Conservation (phyloP, 306 rosid species). For the Lathyrus oleraceus region DNA sequence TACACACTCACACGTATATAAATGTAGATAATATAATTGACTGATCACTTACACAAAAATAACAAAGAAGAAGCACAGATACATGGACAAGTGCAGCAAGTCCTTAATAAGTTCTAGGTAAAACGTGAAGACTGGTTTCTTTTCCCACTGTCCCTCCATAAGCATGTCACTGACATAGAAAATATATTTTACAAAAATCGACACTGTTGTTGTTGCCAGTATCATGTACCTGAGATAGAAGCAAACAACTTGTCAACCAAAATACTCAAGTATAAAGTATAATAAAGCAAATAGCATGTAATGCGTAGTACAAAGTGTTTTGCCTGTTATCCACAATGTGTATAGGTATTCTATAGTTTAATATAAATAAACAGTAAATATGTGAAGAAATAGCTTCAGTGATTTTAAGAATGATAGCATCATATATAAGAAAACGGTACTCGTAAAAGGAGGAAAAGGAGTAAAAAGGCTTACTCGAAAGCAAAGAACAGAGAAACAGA, state of each 20-base stretch:
- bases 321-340: background rate
- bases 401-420: background rate
- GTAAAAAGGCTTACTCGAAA: slow-evolving; percentile 77
- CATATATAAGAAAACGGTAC: too few species aligned
- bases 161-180: slow-evolving; percentile 92
- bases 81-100: slow-evolving; percentile 96
- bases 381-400: background rate
- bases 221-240: slow-evolving; percentile 91
- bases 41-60: slow-evolving; percentile 82
- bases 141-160: slow-evolving; percentile 99
- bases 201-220: slow-evolving; percentile 87
- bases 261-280: slow-evolving; percentile 5
- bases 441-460: slow-evolving; percentile 29
- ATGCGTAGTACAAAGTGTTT: background rate
- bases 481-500: slow-evolving; percentile 94
- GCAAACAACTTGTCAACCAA: slow-evolving; percentile 23
- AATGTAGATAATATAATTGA: slow-evolving; percentile 18
- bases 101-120: slow-evolving; percentile 93
- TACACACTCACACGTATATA: slow-evolving; percentile 12
- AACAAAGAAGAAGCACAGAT: slow-evolving; percentile 90
- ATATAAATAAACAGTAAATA: background rate
- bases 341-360: slow-evolving; percentile 6
- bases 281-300: slow-evolving; percentile 1
- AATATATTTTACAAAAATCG: slow-evolving; percentile 83
- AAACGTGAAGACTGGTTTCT: slow-evolving; percentile 90